Evolutionary conservation across 495 filamentous ascomycete species (phyloP), one percentile per base, ranked within the genome.

Genomic region (Xylaria castorea): DNA sequence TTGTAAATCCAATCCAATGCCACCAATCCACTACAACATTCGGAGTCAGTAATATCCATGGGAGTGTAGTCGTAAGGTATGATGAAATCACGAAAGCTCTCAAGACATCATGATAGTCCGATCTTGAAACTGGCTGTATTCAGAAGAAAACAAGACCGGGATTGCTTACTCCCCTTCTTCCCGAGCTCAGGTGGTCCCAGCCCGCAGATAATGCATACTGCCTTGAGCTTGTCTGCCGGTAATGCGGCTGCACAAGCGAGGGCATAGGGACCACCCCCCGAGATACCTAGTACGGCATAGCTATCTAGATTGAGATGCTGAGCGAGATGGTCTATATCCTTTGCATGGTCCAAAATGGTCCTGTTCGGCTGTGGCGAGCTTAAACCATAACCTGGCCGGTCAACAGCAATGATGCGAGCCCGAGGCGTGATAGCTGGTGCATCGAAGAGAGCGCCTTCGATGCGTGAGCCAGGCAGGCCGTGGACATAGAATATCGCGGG

Each of bases 261-360:
- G 5, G 81, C 83, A 70, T 84, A 87, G 1, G 85, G 85, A 1
- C 78, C 81, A 1, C 87, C 87, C 2, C 85, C 85, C 0, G 82
- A 85, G 32, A 75, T 71, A 3, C 85, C 85, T n/a, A 89, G 48
- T 20, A 87, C 71, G 8, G 75, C 79, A 74, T 85, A 87, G 11
- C 76, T 73, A 0, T 66, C 66, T 0, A 87, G 57, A 0, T 74
- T 72, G 1, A 86, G 72, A 57, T 85, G 77, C 32, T 73, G 63
- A 7, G 81, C 81, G 0, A 87, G 76, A 0, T 77, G 76, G 6
- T 74, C 73, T 14, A 86, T 75, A 58, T 87, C 85, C 16, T 68
- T 53, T 0, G 83, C 77, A 79, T 81, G 87, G 74, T 86, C 80
- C 6, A 81, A 57, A 4, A 87, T 80, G 3, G 60, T 72, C 30